phyloP scores from a whole-genome alignment of 2,329 filamentous ascomycete genomes.

The Aspergillus sp. region DNA sequence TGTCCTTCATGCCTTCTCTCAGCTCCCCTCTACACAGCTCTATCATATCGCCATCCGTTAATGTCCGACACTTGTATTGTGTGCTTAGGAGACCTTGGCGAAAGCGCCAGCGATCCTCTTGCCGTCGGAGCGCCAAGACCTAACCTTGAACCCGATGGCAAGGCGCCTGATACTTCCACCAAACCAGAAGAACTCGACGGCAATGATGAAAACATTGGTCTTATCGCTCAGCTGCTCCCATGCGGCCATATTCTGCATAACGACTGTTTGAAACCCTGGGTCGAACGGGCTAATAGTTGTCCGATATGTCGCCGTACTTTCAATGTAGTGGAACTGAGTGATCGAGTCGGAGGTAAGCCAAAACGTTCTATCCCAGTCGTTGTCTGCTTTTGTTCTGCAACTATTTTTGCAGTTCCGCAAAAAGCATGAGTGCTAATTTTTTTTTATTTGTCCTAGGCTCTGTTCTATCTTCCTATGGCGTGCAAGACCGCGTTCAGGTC shows the following conservation, averaged over 20 bases:
- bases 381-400: neutral
- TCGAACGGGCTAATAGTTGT: slow-evolving; percentile 94
- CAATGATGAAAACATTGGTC: slow-evolving; percentile 47
- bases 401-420: slow-evolving; percentile 2
- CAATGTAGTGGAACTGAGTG: slow-evolving; percentile 83
- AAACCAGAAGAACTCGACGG: slow-evolving; percentile 29
- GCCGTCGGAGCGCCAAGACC: slow-evolving; percentile 45
- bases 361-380: slow-evolving; percentile 5
- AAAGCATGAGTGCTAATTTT: neutral
- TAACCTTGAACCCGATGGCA: slow-evolving; percentile 33
- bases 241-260: slow-evolving; percentile 94
- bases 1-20: slow-evolving; percentile 42
- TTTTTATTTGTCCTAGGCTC: slow-evolving; percentile 44
- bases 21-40: slow-evolving; percentile 28
- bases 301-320: slow-evolving; percentile 93
- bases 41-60: slow-evolving; percentile 31
- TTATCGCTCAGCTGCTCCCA: slow-evolving; percentile 64
- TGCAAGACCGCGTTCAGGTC: slow-evolving; percentile 64
- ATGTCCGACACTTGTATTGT: slow-evolving; percentile 72
- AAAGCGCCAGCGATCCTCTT: slow-evolving; percentile 53
- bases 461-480: slow-evolving; percentile 58
- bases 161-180: slow-evolving; percentile 24
- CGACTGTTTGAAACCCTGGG: slow-evolving; percentile 89
- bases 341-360: slow-evolving; percentile 72
- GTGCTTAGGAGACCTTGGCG: slow-evolving; percentile 68